These are phyloP conservation scores for Calonectria ilicicola DNA, from an alignment of 2,329 filamentous ascomycete species.

Conservation along the genomic window DNA sequence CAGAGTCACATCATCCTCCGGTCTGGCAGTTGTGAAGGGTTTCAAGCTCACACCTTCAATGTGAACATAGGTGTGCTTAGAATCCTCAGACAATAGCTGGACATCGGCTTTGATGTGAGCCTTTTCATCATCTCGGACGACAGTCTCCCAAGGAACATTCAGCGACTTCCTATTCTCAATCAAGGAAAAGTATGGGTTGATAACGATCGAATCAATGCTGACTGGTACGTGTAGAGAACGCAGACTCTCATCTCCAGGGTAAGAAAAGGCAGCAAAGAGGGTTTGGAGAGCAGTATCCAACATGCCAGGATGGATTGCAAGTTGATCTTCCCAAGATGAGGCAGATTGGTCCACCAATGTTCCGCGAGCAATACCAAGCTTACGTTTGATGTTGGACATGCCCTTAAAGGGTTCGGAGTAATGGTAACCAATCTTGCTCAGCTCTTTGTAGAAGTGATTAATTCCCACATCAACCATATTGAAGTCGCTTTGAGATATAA, in stretches of 20 bases:
- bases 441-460: neutral
- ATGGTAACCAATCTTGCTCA: constrained; percentile 25
- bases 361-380: neutral
- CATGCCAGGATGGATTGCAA: neutral
- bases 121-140: neutral
- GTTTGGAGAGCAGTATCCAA: constrained; percentile 8
- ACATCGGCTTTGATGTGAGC: neutral
- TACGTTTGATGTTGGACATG: neutral
- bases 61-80: neutral
- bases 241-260: constrained; percentile 5
- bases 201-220: neutral
- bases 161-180: neutral
- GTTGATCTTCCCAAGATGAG: neutral
- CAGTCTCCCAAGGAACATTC: neutral
- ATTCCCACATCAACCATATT: neutral
- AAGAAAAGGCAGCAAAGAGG: neutral
- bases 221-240: constrained; percentile 4
- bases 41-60: constrained; percentile 3
- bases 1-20: neutral
- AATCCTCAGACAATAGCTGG: neutral
- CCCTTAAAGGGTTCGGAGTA: constrained; percentile 20
- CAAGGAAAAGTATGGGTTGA: constrained; percentile 11
- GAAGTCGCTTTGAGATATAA: neutral
- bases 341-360: constrained; percentile 1
- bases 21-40: neutral